A percentile compares a stretch with the other conserved stretches of the same genome.
phyloP scores from a whole-genome alignment of 495 filamentous ascomycete species.

The Aspergillus olivimuriae region DNA sequence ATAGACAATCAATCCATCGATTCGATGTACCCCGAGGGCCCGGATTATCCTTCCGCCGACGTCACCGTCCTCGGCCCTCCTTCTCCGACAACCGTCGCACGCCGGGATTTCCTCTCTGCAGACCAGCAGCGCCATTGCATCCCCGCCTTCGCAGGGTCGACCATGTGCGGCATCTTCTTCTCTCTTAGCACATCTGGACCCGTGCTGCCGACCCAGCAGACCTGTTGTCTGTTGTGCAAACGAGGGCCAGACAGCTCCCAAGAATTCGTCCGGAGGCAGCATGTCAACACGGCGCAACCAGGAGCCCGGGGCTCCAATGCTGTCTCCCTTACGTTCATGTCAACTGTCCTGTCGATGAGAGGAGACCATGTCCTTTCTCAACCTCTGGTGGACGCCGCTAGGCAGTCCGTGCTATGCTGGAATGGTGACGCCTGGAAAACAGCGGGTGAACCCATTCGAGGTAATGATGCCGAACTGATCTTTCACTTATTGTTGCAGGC shows the following conservation, averaged over 20 bases:
- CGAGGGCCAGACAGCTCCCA: slow-evolving; percentile 53
- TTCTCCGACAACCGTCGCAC: no score
- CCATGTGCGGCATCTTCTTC: slow-evolving; percentile 64
- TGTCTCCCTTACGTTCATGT: slow-evolving; percentile 55
- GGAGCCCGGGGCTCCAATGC: slow-evolving; percentile 2
- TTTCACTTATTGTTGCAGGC: slow-evolving; percentile 56
- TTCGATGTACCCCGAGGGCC: no score
- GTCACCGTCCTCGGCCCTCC: slow-evolving; percentile 2
- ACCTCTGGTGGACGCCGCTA: slow-evolving; percentile 56
- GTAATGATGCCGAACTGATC: slow-evolving; percentile 73
- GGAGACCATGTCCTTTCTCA: slow-evolving; percentile 67
- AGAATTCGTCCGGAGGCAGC: slow-evolving; percentile 23
- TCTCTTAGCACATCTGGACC: slow-evolving; percentile 35
- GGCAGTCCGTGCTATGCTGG: slow-evolving; percentile 83
- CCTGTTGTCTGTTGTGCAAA: slow-evolving; percentile 35
- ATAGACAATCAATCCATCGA: no score
- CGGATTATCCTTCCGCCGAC: slow-evolving; percentile 24
- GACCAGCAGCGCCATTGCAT: no score
- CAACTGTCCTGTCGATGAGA: slow-evolving; percentile 81
- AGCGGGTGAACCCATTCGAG: slow-evolving; percentile 41
- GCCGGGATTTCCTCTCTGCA: no score
- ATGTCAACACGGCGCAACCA: slow-evolving; percentile 11
- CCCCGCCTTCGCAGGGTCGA: no score
- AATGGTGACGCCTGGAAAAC: slow-evolving; percentile 97
- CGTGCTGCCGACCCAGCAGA: slow-evolving; percentile 32